Conservation (phyloP, 371 early-diverging fungal genomes). For the Saksenaea vasiformis region DNA sequence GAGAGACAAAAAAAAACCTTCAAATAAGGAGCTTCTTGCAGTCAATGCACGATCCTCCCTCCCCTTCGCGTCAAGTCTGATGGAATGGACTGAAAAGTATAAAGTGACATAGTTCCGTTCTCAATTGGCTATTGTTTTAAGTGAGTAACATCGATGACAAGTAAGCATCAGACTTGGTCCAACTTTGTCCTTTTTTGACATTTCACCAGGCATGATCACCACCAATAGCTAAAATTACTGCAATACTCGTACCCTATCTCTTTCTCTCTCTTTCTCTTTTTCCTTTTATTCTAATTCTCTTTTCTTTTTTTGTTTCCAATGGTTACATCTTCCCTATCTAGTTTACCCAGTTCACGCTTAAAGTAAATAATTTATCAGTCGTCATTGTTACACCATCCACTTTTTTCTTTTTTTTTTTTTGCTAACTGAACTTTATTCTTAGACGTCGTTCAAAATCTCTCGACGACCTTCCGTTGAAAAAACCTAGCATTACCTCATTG, state of each 20-base stretch:
- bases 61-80: background rate
- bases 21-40: background rate
- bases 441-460: constrained; percentile 48
- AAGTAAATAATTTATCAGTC: constrained; percentile 1
- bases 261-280: constrained; percentile 8
- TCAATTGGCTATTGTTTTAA: constrained; percentile 19
- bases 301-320: constrained; percentile 2
- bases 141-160: background rate
- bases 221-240: constrained; percentile 13
- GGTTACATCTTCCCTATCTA: constrained; percentile 3
- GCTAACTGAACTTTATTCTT: constrained; percentile 8
- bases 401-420: too few relatives aligned
- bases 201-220: constrained; percentile 8
- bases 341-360: constrained; percentile 7
- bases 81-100: constrained; percentile 5
- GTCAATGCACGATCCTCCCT: constrained; percentile 7
- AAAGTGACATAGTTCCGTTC: constrained; percentile 18
- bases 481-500: background rate
- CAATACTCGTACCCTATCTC: constrained; percentile 8
- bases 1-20: background rate
- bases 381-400: background rate
- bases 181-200: constrained; percentile 8
- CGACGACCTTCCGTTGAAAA: constrained; percentile 27
- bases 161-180: constrained; percentile 12
- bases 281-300: constrained; percentile 12